These are phyloP conservation scores for Fusarium tupiense DNA, from an alignment of 2,329 filamentous ascomycete species.

Conservation along the genomic window DNA sequence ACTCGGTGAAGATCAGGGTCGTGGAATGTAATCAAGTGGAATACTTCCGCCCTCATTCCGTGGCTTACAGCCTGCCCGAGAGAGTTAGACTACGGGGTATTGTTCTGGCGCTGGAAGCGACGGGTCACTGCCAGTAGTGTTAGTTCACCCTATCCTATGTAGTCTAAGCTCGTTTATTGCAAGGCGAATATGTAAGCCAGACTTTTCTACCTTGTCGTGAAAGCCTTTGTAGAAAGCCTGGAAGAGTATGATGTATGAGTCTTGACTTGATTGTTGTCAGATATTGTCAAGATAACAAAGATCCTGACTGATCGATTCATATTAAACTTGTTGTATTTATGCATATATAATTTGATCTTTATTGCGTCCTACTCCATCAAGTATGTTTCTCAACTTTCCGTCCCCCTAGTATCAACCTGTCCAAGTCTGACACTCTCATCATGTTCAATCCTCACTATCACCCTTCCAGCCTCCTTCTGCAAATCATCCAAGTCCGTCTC, in stretches of 20 bases:
- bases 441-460: background rate
- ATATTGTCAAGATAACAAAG: fast-evolving
- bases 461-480: background rate
- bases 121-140: background rate
- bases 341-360: fast-evolving
- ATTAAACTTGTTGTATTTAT: too few species aligned
- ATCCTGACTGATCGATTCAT: fast-evolving
- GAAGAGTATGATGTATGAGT: background rate
- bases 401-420: background rate
- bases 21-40: background rate
- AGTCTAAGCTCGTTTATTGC: background rate
- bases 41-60: background rate
- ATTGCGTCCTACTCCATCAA: fast-evolving
- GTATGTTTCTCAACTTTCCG: background rate
- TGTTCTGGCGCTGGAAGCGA: too few species aligned
- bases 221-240: too few species aligned
- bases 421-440: background rate
- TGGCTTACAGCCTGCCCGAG: too few species aligned
- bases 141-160: fast-evolving
- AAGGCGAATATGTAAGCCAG: too few species aligned
- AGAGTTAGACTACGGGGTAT: too few species aligned
- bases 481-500: background rate
- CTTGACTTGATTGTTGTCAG: background rate
- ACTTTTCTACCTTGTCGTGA: background rate
- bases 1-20: background rate